Evolutionary conservation across 257 asterid genomes (phyloP).

Genomic region (Paraleonurus japonicus): DNA sequence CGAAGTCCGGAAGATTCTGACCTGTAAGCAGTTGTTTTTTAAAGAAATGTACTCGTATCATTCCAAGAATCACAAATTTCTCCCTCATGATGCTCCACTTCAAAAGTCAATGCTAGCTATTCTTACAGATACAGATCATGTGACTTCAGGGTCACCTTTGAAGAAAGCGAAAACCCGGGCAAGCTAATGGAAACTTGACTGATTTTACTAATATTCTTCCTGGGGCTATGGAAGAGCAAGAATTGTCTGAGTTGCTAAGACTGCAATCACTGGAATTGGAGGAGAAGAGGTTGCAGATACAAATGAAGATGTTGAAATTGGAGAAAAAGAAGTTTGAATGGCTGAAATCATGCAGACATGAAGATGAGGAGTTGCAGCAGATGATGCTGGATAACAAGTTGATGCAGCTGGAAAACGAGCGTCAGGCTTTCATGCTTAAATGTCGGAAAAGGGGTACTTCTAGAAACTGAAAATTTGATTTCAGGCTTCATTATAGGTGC

Average conservation of each 20-base stretch:
- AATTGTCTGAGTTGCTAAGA: background rate
- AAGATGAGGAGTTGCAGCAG: constrained; percentile 35
- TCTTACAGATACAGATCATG: constrained; percentile 31
- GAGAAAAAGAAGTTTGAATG: constrained; percentile 36
- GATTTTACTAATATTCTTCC: background rate
- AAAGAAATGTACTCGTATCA: constrained; percentile 50
- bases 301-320: constrained; percentile 35
- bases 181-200: constrained; percentile 5
- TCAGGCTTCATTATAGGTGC: background rate
- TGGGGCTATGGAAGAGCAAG: constrained; percentile 14
- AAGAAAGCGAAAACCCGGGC: constrained; percentile 35
- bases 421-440: constrained; percentile 31
- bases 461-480: background rate
- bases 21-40: constrained; percentile 46
- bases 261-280: constrained; percentile 21
- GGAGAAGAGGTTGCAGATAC: constrained; percentile 34
- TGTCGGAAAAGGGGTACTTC: constrained; percentile 19
- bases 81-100: constrained; percentile 39
- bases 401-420: constrained; percentile 49
- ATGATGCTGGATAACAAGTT: constrained; percentile 38
- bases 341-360: constrained; percentile 18
- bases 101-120: constrained; percentile 25
- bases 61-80: constrained; percentile 28
- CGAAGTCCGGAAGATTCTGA: constrained; percentile 40
- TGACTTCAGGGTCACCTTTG: constrained; percentile 17